Evolutionary conservation across 2,329 filamentous ascomycete species (phyloP).

Genomic region (Colletotrichum horii): DNA sequence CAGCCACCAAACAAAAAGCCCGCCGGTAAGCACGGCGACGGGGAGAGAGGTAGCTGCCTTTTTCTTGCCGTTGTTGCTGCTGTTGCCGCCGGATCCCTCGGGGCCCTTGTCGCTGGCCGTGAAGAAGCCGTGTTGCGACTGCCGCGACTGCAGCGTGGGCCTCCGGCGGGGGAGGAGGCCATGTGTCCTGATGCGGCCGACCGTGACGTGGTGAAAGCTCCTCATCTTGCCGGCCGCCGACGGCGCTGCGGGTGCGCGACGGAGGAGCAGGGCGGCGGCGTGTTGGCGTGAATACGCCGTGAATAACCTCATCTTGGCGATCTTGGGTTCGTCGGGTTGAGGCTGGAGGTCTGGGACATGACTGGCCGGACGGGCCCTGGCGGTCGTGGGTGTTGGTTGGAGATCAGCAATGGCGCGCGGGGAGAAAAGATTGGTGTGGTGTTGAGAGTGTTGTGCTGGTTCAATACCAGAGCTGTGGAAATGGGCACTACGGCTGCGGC

Average conservation of each 20-base stretch:
- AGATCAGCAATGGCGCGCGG: constrained; percentile 6
- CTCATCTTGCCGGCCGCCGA: not conserved
- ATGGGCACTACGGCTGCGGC: not conserved
- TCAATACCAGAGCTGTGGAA: not conserved
- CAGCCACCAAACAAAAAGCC: constrained; percentile 47
- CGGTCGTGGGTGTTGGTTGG: not conserved
- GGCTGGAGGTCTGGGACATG: constrained; percentile 8
- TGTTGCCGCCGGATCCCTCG: constrained; percentile 21
- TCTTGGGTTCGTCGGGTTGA: not conserved
- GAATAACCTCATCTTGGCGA: constrained; percentile 13
- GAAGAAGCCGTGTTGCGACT: constrained; percentile 24
- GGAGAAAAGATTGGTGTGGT: not conserved
- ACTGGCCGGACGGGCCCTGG: constrained; percentile 1
- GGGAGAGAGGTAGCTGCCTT: constrained; percentile 27
- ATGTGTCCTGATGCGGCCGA: constrained; percentile 17
- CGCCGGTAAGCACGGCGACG: constrained; percentile 36
- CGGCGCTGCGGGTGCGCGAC: not conserved
- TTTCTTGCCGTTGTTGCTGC: not conserved
- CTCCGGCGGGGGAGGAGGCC: constrained; percentile 1
- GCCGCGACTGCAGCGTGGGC: constrained; percentile 13
- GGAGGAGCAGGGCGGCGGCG: not conserved
- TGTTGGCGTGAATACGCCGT: not conserved
- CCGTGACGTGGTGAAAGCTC: constrained; percentile 6
- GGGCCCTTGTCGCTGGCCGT: constrained; percentile 18
- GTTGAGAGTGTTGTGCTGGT: not conserved